Base-by-base conservation (phyloP, 306 rosid genomes). In the Trichosanthes truncata region DNA sequence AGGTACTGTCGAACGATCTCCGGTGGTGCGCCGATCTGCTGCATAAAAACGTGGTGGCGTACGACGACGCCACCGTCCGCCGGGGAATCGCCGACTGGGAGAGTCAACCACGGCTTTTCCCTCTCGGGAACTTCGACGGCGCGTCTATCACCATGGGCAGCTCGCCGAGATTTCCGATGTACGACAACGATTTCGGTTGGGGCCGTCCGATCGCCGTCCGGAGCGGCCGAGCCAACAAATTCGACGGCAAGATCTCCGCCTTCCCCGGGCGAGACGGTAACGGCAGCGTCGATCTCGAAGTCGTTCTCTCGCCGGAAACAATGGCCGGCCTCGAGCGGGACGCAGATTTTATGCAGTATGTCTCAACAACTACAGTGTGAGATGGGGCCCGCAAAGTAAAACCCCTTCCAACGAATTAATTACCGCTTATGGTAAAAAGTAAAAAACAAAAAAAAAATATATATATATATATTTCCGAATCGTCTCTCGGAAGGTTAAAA, bases 171-270 rank as follows among this genome's bases (percentile, higher is more conserved):
- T 79, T 79, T 10, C 82, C 82, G 4, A 79, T 79, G 82, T 79
- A 79, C 77, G 56, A 79, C 65, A 79, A 79, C 38, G 82, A 79
- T 67, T 79, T 67, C 76, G 82, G 82, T 9, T 79, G 82, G 82
- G 82, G 82, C 8, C 53, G 82, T 4, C 82, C 82, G 2, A 9
- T 79, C 25, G 82, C 77, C 20, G 77, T 79, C 18, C 63, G 82
- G 31, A 79, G 82, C 13, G 82, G 82, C 0, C 9, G 77, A 75
- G 82, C 82, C 0, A 79, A 79, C 41, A 79, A 79, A 79, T 79
- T 79, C 77, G 82, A 79, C 82, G 82, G 82, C 5, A 79, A 79
- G 77, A 79, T 79, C 68, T 79, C 82, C n/a, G 82, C 82, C 12
- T 79, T 79, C 14, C 82, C 82, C 13, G 82, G 82, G 2, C 59